Percentiles rank a stretch among this genome's conserved stretches.
Evolutionary conservation across 1,284 basidiomycete genomes (phyloP).

Genomic region (Malassezia slooffiae): DNA sequence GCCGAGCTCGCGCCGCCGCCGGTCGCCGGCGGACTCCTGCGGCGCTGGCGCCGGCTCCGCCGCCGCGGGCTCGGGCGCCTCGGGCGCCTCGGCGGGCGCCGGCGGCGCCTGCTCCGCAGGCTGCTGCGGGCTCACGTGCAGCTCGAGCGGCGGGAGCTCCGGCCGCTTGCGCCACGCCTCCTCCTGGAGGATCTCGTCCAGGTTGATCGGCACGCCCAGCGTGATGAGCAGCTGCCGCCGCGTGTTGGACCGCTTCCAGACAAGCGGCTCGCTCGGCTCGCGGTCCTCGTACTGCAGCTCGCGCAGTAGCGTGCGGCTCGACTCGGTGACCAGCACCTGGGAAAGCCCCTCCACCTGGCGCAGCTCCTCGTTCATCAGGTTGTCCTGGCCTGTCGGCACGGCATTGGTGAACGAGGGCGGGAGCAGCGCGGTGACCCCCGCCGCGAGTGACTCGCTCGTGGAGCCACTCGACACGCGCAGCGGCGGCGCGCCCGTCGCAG

Average conservation of each 20-base stretch:
- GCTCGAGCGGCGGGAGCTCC: slow-evolving; percentile 29
- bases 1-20: slow-evolving; percentile 29
- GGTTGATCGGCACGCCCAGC: slow-evolving; percentile 40
- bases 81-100: too few species aligned
- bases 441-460: background rate
- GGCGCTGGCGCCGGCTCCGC: slow-evolving; percentile 11
- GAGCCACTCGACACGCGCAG: background rate
- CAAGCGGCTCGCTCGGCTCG: slow-evolving; percentile 25
- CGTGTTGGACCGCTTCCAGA: slow-evolving; percentile 37
- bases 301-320: slow-evolving; percentile 8
- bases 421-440: background rate
- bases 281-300: slow-evolving; percentile 19
- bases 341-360: slow-evolving; percentile 29
- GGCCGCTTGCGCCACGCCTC: slow-evolving; percentile 2
- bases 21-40: slow-evolving; percentile 14
- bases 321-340: slow-evolving; percentile 25
- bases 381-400: background rate
- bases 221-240: slow-evolving; percentile 37
- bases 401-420: slow-evolving; percentile 6
- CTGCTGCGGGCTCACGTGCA: slow-evolving; percentile 20
- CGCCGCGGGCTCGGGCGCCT: too few species aligned
- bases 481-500: too few species aligned
- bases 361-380: slow-evolving; percentile 14
- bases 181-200: slow-evolving; percentile 31
- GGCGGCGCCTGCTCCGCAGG: background rate